phyloP scores from a whole-genome alignment of 208 protist genomes.

The Herpetomonas samuelpessoai region DNA sequence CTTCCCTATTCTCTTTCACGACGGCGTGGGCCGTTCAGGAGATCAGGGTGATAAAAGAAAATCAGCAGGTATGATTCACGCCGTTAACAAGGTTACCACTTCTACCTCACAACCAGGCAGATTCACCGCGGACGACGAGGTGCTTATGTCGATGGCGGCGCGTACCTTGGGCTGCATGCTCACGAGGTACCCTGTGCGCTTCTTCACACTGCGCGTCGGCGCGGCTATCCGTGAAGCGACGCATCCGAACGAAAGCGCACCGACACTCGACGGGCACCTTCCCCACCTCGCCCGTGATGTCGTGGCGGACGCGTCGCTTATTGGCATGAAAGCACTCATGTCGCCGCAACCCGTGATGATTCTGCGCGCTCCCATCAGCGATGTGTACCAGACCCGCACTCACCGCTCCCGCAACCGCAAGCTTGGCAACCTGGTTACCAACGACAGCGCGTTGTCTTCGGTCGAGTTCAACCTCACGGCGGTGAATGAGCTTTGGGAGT shows the following conservation, averaged over 20 bases:
- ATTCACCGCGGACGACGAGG: constrained; percentile 65
- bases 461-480: constrained; percentile 81
- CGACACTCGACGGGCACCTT: constrained; percentile 44
- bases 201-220: constrained; percentile 53
- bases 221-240: constrained; percentile 35
- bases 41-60: background rate
- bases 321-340: constrained; percentile 50
- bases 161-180: constrained; percentile 73
- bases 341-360: constrained; percentile 41
- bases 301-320: constrained; percentile 62
- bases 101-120: constrained; percentile 11
- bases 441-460: constrained; percentile 59
- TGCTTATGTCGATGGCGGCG: constrained; percentile 39
- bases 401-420: constrained; percentile 36
- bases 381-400: constrained; percentile 64
- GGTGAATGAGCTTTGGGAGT: constrained; percentile 77
- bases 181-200: constrained; percentile 58
- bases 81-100: constrained; percentile 72
- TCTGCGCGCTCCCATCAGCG: constrained; percentile 66
- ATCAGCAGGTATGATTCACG: constrained; percentile 82
- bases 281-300: constrained; percentile 40
- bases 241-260: constrained; percentile 20
- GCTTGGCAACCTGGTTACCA: constrained; percentile 28
- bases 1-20: constrained; percentile 65
- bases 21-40: constrained; percentile 5